Conservation (phyloP, 2,329 filamentous ascomycete species). For the Aspergillus tanneri region DNA sequence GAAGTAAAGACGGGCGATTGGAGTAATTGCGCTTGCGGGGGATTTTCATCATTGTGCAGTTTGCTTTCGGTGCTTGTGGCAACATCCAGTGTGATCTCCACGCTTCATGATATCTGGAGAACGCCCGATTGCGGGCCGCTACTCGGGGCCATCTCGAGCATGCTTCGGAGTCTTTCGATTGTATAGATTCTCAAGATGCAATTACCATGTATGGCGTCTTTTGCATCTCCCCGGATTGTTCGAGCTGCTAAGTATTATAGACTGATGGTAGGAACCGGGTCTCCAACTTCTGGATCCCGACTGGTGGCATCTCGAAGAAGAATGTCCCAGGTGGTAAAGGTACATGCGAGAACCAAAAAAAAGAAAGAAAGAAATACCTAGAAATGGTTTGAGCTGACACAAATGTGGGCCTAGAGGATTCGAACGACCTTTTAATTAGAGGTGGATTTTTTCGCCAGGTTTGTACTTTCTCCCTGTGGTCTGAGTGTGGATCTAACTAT, state of each 20-base stretch:
- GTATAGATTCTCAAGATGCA: conserved; percentile 22
- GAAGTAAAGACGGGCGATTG: not conserved
- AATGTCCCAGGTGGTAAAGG: conserved; percentile 51
- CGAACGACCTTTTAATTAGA: conserved; percentile 65
- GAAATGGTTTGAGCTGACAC: too few species aligned
- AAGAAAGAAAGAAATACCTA: conserved; percentile 40
- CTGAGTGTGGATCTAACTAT: not conserved
- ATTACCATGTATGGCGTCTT: conserved; percentile 38
- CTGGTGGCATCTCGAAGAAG: conserved; percentile 62
- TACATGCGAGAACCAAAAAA: conserved; percentile 12
- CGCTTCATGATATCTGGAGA: conserved; percentile 30
- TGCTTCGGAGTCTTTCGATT: conserved; percentile 21
- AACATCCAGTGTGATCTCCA: not conserved
- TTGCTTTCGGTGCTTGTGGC: not conserved
- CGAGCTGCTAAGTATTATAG: conserved; percentile 37
- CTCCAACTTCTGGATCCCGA: conserved; percentile 77
- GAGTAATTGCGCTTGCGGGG: not conserved
- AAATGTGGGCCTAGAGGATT: conserved; percentile 59
- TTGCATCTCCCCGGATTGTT: not conserved
- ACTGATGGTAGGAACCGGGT: conserved; percentile 60
- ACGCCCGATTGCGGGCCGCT: conserved; percentile 25
- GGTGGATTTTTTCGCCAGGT: conserved; percentile 75
- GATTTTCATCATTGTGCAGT: not conserved
- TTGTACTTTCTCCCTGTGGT: conserved; percentile 8
- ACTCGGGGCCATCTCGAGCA: conserved; percentile 27